Evolutionary conservation across 192 early-diverging fungal genomes (phyloP), one percentile per base, ranked within the genome.

Genomic region (Entomortierella beljakovae): DNA sequence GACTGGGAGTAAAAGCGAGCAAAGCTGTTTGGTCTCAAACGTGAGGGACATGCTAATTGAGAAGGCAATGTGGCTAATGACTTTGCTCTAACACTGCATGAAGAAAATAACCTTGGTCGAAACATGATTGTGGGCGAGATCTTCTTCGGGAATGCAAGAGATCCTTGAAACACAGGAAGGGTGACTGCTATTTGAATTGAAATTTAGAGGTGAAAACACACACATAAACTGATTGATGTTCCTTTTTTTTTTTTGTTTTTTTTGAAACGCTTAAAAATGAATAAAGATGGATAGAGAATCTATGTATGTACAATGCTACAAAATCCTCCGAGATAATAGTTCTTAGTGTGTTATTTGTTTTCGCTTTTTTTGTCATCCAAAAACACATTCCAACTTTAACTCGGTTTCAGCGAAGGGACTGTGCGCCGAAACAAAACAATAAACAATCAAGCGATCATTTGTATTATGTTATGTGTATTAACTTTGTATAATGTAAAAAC

Each of bases 1-100:
- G 38, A 28, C 29, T 48, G 61, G 20, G 61, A 57, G 37, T 64
- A 64, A 38, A 37, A 40, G 32, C 62, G 60, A 34, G 35, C 9
- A 35, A 56, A 38, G 28, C 34, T 7, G 15, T 49, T 26, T 10
- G 42, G 34, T 64, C n/a, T 26, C 20, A n/a, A 13, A 52, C 20
- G 42, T 5, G 13, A 11, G 2, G 43, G 20, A 22, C 42, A 15
- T 23, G n/a, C 1, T 20, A 53, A 51, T 5, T 3, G 32, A 38
- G 28, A 42, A 18, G 60, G 8, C 11, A 26, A 4, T 33, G 26
- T 26, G 26, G 35, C n/a, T 22, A 31, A 33, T 22, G 22, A 22
- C 23, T 33, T 53, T 7, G 50, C 32, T 22, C 62, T 64, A 20
- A 7, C 26, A 43, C 10, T 38, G 50, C 34, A 38, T 53, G 32